phyloP scores from a whole-genome alignment of 1,284 basidiomycete genomes.

The Heterobasidion occidentale region DNA sequence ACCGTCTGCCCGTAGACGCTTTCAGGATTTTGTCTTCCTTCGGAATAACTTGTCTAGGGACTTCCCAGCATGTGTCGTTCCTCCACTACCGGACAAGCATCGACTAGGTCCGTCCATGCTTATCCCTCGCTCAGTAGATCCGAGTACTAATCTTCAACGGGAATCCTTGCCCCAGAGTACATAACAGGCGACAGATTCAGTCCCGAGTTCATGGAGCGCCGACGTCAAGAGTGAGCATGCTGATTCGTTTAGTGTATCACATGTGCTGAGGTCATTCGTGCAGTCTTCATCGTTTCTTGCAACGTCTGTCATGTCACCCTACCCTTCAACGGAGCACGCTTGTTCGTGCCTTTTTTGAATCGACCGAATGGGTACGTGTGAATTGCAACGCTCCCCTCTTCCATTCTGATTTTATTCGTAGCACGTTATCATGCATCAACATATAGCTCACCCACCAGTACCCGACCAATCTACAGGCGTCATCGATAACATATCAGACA shows the following conservation, averaged over 20 bases:
- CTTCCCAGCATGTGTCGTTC: conserved; percentile 95
- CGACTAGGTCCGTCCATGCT: conserved; percentile 64
- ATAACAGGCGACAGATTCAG: conserved; percentile 97
- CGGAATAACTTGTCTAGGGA: conserved; percentile 83
- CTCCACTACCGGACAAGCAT: conserved; percentile 95
- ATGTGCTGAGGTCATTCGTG: conserved; percentile 2
- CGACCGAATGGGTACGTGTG: conserved; percentile 88
- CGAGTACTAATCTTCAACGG: too few relatives aligned
- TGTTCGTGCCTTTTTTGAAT: conserved; percentile 89
- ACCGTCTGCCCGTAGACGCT: conserved; percentile 78
- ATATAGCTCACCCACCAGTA: conserved; percentile 80
- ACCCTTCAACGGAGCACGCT: conserved; percentile 90
- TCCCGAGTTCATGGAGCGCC: conserved; percentile 91
- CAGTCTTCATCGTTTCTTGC: conserved; percentile 89
- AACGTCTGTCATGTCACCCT: conserved; percentile 87
- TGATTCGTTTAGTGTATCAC: conserved; percentile 4
- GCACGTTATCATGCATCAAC: conserved; percentile 95
- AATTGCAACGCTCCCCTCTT: not conserved
- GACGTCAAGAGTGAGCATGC: conserved; percentile 75
- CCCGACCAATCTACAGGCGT: conserved; percentile 76
- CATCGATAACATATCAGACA: conserved; percentile 93
- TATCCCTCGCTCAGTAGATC: not conserved
- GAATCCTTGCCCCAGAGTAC: conserved; percentile 59
- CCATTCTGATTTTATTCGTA: conserved; percentile 22
- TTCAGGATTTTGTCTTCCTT: conserved; percentile 96